A percentile compares a stretch with the other conserved stretches of the same genome.
Conservation (phyloP, 169 alveolate species). For the Babesia bovis region DNA sequence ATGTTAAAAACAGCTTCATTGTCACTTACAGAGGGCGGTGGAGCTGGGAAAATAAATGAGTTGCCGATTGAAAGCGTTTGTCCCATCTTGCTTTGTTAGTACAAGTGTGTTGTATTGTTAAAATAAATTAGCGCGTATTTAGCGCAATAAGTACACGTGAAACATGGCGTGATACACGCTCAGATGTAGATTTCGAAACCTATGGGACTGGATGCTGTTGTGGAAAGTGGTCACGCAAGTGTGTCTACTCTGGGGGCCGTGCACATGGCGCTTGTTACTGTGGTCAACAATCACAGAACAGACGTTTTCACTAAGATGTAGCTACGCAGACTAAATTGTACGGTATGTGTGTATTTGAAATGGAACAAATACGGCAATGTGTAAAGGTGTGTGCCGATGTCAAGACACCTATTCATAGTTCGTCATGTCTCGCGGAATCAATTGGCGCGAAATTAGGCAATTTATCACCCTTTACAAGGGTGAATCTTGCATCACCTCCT, state of each 20-base stretch:
- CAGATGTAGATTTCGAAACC: too few relatives aligned
- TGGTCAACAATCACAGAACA: too few relatives aligned
- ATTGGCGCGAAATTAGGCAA: slow-evolving; percentile 73
- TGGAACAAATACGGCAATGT: background rate
- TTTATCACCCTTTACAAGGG: slow-evolving; percentile 74
- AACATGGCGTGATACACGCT: too few relatives aligned
- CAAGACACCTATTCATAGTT: slow-evolving; percentile 17
- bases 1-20: too few relatives aligned
- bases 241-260: slow-evolving; percentile 10
- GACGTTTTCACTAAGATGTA: too few relatives aligned
- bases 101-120: background rate
- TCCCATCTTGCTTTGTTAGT: slow-evolving; percentile 34
- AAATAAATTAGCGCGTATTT: too few relatives aligned
- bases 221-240: background rate
- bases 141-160: too few relatives aligned
- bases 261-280: background rate
- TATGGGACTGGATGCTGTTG: background rate
- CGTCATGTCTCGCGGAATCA: slow-evolving; percentile 31
- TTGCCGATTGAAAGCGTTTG: slow-evolving; percentile 48
- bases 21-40: slow-evolving; percentile 55
- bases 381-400: background rate
- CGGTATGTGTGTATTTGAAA: background rate
- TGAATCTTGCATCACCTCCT: slow-evolving; percentile 85
- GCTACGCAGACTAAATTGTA: too few relatives aligned
- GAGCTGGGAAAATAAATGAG: slow-evolving; percentile 66